phyloP scores from a whole-genome alignment of 169 alveolate genomes.

The Cryptosporidium meleagridis region DNA sequence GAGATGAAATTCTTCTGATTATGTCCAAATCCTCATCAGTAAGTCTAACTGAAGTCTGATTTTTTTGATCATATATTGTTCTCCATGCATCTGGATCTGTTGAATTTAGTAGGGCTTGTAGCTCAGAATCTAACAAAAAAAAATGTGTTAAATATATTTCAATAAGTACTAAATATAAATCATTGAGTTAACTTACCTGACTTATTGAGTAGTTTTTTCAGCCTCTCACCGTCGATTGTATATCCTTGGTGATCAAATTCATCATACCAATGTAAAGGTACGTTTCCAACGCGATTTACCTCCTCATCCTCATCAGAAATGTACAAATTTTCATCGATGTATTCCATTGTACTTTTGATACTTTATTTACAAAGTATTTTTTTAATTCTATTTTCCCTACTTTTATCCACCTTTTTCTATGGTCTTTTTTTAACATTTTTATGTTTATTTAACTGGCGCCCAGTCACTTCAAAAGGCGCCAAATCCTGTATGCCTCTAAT shows the following conservation, averaged over 20 bases:
- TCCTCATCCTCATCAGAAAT: conserved; percentile 77
- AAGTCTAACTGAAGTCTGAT: conserved; percentile 86
- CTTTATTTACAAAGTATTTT: not conserved
- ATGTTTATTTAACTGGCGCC: not conserved
- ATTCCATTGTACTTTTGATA: conserved; percentile 8
- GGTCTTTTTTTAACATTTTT: conserved; percentile 29
- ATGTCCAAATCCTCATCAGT: conserved; percentile 90
- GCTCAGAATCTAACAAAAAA: conserved; percentile 54
- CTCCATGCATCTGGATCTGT: conserved; percentile 94
- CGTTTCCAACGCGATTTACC: conserved; percentile 86
- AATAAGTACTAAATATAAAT: not conserved
- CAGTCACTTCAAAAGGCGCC: conserved; percentile 10
- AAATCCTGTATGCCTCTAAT: not conserved
- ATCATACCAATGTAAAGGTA: conserved; percentile 90
- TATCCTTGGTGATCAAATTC: conserved; percentile 90
- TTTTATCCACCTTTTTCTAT: not conserved
- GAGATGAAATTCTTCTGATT: conserved; percentile 81
- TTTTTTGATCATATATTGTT: conserved; percentile 90
- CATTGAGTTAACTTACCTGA: conserved; percentile 78
- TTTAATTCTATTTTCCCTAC: not conserved
- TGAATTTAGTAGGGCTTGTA: conserved; percentile 84
- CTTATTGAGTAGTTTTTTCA: conserved; percentile 80
- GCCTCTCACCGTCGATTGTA: conserved; percentile 86
- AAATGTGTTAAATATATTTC: conserved; percentile 14
- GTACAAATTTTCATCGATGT: conserved; percentile 28